Percentiles rank a stretch among this genome's conserved stretches.
Conservation (phyloP, 768 basidiomycete species). For the Boletus speciosus region DNA sequence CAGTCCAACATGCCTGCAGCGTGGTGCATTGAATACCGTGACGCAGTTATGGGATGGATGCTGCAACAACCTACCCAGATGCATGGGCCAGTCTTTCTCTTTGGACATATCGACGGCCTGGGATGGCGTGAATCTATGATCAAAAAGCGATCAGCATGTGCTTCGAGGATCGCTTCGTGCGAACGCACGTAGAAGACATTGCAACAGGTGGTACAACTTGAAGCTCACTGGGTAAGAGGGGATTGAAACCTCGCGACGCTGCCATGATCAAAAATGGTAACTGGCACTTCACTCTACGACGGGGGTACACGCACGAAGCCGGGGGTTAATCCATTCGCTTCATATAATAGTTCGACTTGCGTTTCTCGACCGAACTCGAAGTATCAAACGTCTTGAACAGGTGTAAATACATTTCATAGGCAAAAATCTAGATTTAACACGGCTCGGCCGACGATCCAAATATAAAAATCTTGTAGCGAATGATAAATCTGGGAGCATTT, state of each 20-base stretch:
- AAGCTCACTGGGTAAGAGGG: background rate
- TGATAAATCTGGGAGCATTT: background rate
- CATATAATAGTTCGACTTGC: background rate
- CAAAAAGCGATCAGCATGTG: background rate
- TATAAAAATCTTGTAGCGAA: background rate
- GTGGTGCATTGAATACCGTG: background rate
- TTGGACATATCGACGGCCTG: constrained; percentile 56
- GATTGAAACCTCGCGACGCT: too few relatives aligned
- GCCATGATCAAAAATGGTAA: too few relatives aligned
- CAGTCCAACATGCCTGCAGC: constrained; percentile 72
- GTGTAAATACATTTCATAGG: background rate
- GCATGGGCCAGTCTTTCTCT: constrained; percentile 70
- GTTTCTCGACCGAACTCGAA: background rate
- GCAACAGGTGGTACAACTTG: background rate
- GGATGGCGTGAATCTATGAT: constrained; percentile 54
- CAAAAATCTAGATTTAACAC: background rate
- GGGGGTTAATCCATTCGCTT: background rate
- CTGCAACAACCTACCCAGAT: constrained; percentile 46
- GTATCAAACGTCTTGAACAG: background rate
- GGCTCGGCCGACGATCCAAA: constrained; percentile 14
- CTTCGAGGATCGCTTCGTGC: background rate
- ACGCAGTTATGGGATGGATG: background rate
- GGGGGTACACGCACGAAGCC: too few relatives aligned
- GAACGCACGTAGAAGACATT: constrained; percentile 28
- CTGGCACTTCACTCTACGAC: too few relatives aligned